These are phyloP conservation scores for Cladophialophora immunda DNA, from an alignment of 2,329 filamentous ascomycete species.

Conservation along the genomic window DNA sequence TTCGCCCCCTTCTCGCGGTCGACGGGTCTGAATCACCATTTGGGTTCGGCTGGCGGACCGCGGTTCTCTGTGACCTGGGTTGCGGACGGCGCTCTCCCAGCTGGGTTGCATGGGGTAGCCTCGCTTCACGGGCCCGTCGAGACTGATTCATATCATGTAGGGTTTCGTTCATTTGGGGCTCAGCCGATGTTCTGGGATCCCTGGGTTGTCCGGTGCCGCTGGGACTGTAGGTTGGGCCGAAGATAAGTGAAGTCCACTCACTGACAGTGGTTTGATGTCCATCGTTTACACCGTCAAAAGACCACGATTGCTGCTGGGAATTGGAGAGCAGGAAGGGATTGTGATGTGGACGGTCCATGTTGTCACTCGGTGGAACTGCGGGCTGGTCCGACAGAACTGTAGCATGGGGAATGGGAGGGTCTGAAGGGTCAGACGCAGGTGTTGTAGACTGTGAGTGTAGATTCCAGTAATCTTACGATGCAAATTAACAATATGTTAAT, in stretches of 20 bases:
- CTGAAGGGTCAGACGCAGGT: slow-evolving; percentile 16
- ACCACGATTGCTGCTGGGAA: slow-evolving; percentile 9
- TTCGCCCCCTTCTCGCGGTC: slow-evolving; percentile 3
- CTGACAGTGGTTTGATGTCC: neutral
- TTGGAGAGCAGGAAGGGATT: slow-evolving; percentile 9
- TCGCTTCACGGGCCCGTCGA: neutral
- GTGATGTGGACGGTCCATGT: slow-evolving; percentile 15
- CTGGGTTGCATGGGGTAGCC: neutral
- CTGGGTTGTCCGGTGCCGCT: neutral
- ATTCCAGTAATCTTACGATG: slow-evolving; percentile 37
- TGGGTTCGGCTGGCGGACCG: neutral
- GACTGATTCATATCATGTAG: neutral
- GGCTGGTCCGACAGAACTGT: neutral
- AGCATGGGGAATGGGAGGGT: neutral
- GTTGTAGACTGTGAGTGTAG: slow-evolving; percentile 24
- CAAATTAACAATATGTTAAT: slow-evolving; percentile 36
- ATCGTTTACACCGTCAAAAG: slow-evolving; percentile 13
- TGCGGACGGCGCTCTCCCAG: neutral
- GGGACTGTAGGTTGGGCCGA: neutral
- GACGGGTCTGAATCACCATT: neutral
- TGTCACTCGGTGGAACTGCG: slow-evolving; percentile 8
- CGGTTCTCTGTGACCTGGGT: neutral
- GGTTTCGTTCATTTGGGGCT: neutral
- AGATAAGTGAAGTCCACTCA: neutral
- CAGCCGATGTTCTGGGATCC: neutral